These are phyloP conservation scores for Trypanosomatidae sp. DNA, from an alignment of 208 protist species.

Conservation along the genomic window DNA sequence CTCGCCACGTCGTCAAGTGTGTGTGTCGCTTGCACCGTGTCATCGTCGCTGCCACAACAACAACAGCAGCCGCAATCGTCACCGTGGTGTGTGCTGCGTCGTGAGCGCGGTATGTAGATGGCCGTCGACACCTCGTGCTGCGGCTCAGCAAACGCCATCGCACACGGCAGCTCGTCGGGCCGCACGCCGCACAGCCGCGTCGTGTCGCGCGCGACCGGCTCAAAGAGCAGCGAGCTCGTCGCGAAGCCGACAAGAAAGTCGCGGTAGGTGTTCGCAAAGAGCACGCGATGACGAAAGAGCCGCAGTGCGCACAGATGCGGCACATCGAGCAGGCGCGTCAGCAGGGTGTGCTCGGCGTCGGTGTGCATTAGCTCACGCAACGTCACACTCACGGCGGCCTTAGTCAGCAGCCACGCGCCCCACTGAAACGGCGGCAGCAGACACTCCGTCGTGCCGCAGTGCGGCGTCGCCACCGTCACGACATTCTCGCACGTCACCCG, in stretches of 20 bases:
- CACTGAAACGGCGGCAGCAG: constrained; percentile 28
- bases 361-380: constrained; percentile 34
- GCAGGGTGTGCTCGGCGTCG: constrained; percentile 17
- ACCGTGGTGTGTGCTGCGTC: neutral
- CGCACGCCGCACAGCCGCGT: constrained; percentile 14
- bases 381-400: constrained; percentile 18
- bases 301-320: constrained; percentile 24
- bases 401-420: constrained; percentile 23
- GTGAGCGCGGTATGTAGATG: constrained; percentile 14
- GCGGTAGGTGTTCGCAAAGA: constrained; percentile 61
- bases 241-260: constrained; percentile 58
- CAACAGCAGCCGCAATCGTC: too few relatives aligned
- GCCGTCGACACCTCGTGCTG: constrained; percentile 16
- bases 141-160: constrained; percentile 26
- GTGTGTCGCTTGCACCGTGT: neutral
- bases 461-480: constrained; percentile 44
- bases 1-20: neutral
- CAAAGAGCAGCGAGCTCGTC: constrained; percentile 42
- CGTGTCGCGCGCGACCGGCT: constrained; percentile 17
- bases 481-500: constrained; percentile 38
- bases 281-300: constrained; percentile 33
- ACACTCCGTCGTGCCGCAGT: constrained; percentile 42
- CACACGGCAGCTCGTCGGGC: constrained; percentile 10
- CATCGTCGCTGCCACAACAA: too few relatives aligned
- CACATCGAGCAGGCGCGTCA: constrained; percentile 21